phyloP scores from a whole-genome alignment of 371 early-diverging fungal genomes.

The Mucor velutinosus region DNA sequence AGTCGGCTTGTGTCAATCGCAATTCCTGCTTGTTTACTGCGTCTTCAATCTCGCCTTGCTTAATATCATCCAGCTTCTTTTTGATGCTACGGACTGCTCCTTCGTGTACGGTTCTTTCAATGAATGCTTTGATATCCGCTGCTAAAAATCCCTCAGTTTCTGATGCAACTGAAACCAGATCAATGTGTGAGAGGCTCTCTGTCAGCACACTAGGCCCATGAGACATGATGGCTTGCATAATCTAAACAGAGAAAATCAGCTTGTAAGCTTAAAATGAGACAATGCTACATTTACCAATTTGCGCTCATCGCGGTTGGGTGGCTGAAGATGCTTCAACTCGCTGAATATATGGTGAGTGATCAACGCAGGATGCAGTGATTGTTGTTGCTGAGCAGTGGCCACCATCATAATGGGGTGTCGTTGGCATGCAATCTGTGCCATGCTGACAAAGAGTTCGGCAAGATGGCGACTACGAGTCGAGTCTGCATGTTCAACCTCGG shows the following conservation, averaged over 20 bases:
- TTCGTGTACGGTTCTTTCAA: constrained; percentile 84
- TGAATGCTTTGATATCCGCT: constrained; percentile 77
- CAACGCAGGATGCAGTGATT: constrained; percentile 66
- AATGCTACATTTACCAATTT: constrained; percentile 44
- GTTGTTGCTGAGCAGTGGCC: constrained; percentile 74
- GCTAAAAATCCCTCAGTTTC: constrained; percentile 91
- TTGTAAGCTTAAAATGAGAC: too few relatives aligned
- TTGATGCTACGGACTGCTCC: constrained; percentile 72
- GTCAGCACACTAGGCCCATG: constrained; percentile 36
- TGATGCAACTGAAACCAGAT: constrained; percentile 74
- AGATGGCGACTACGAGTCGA: constrained; percentile 71
- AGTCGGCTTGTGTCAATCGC: constrained; percentile 63
- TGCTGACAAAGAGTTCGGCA: constrained; percentile 65
- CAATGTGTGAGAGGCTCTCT: constrained; percentile 54
- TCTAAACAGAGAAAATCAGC: constrained; percentile 20
- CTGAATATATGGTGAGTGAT: constrained; percentile 70
- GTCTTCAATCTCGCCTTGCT: constrained; percentile 5
- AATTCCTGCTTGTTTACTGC: constrained; percentile 7
- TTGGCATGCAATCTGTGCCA: constrained; percentile 44
- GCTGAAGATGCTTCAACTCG: constrained; percentile 64
- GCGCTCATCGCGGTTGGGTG: constrained; percentile 73
- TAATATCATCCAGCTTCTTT: constrained; percentile 30
- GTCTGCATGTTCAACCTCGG: constrained; percentile 82
- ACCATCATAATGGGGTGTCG: constrained; percentile 63
- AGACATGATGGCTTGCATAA: constrained; percentile 62